Base-by-base conservation (phyloP, 140 eudicot species). In the Ambrosia hybrid region DNA sequence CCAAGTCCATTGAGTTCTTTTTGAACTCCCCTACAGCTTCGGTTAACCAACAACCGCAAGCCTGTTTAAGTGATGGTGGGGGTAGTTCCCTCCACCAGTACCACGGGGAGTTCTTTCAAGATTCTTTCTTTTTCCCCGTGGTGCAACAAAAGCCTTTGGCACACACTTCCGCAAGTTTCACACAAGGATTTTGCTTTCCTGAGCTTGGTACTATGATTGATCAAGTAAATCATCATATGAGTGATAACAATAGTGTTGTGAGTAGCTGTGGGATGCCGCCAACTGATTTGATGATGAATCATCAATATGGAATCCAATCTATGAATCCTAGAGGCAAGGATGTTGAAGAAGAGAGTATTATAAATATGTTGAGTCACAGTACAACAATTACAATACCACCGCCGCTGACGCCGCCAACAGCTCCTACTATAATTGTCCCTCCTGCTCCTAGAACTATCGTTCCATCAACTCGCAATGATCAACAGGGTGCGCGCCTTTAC, bases 21-120 rank as follows among this genome's bases (percentile, higher is more conserved):
- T 33, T 77, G 37, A 86, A 79, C 67, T 86, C 94, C 11, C 92
- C 95, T 0, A 83, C 96, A 26, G 71, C 67, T 41, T 92, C 95
- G 0, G 95, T 87, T 26, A 89, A 92, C 85, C 94, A 85, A 58
- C 77, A 36, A 34, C 75, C 70, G 0, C 46, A 59, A 68, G 14
- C 73, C 66, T 80, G 71, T 53, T 48, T 77, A 36, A 74, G 48
- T 30, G 74, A 12, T 9, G 73, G 49, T 11, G 68, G 61, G 14
- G 53, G 55, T 3, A 11, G 45, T 53, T 57, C 46, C 69, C 65
- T 30, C 12, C 80, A 57, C 0, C 70, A 41, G 37, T 55, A 41
- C 34, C 57, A 73, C 4, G 73, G 74, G 4, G 85, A 83, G 38
- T 80, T 83, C 81, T 37, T 83, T 76, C 79, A 85, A 9, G 87